Conservation (phyloP, 805 yeast species). For the Scheffersomyces lignosus region DNA sequence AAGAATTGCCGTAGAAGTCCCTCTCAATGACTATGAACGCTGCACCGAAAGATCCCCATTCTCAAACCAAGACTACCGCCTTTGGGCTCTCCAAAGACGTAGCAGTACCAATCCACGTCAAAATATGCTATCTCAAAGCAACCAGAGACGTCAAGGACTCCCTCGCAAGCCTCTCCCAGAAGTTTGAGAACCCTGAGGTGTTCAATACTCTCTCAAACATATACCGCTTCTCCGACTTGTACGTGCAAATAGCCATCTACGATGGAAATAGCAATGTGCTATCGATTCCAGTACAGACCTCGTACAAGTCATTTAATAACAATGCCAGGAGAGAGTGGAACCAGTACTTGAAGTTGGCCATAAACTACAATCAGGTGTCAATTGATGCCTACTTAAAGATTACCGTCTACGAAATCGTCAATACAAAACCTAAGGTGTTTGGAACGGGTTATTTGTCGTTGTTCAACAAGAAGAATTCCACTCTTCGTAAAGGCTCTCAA, state of each 20-base stretch:
- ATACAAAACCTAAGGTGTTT: conserved; percentile 51
- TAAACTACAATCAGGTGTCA: conserved; percentile 70
- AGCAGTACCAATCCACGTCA: conserved; percentile 30
- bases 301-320: conserved; percentile 31
- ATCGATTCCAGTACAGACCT: conserved; percentile 34
- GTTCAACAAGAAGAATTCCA: conserved; percentile 53
- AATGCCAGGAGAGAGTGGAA: conserved; percentile 59
- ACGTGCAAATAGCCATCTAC: conserved; percentile 28
- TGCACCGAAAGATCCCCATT: neutral
- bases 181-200: conserved; percentile 33
- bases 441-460: conserved; percentile 61
- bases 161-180: conserved; percentile 28
- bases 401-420: conserved; percentile 66
- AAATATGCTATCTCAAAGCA: conserved; percentile 31
- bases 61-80: conserved; percentile 26
- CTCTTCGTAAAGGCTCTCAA: conserved; percentile 73
- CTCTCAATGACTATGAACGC: neutral
- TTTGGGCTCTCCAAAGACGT: conserved; percentile 43
- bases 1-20: too few relatives aligned
- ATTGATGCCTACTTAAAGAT: conserved; percentile 59
- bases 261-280: conserved; percentile 30
- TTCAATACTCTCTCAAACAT: conserved; percentile 34
- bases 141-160: conserved; percentile 7
- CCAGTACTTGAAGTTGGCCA: conserved; percentile 71
- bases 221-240: conserved; percentile 35